Percentiles rank a stretch among this genome's conserved stretches.
Conservation (phyloP, 208 protist species). For the Wallacemonas sp. region DNA sequence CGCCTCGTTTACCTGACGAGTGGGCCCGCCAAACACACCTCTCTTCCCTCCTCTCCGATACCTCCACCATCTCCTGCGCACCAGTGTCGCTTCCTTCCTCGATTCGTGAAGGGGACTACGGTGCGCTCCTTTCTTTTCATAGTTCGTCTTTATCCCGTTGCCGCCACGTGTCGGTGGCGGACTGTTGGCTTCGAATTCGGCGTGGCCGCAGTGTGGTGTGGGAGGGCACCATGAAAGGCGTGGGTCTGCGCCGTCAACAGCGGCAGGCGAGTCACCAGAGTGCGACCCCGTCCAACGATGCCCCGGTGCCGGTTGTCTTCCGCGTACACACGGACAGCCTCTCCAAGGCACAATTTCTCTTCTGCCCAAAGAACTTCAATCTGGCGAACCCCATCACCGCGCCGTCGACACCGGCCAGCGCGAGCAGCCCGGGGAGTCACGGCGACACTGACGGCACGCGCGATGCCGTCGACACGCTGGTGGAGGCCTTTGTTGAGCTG, state of each 20-base stretch:
- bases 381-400: slow-evolving; percentile 21
- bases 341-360: slow-evolving; percentile 70
- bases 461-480: slow-evolving; percentile 17
- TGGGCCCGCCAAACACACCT: no score
- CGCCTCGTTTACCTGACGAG: no score
- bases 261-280: slow-evolving; percentile 31
- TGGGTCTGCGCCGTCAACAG: slow-evolving; percentile 37
- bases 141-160: no score
- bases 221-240: slow-evolving; percentile 30
- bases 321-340: slow-evolving; percentile 60
- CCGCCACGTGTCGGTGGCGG: no score
- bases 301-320: slow-evolving; percentile 74
- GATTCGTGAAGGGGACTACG: no score
- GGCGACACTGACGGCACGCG: background rate
- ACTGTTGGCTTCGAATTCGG: no score
- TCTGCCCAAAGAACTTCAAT: slow-evolving; percentile 74
- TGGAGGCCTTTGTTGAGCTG: slow-evolving; percentile 57
- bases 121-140: slow-evolving; percentile 4
- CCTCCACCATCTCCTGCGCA: no score
- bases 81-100: no score
- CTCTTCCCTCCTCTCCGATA: background rate
- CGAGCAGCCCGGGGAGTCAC: background rate
- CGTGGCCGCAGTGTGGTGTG: no score
- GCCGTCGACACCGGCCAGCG: background rate
- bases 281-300: slow-evolving; percentile 32